phyloP scores from a whole-genome alignment of 768 basidiomycete species.

The Boletus rex-veris region DNA sequence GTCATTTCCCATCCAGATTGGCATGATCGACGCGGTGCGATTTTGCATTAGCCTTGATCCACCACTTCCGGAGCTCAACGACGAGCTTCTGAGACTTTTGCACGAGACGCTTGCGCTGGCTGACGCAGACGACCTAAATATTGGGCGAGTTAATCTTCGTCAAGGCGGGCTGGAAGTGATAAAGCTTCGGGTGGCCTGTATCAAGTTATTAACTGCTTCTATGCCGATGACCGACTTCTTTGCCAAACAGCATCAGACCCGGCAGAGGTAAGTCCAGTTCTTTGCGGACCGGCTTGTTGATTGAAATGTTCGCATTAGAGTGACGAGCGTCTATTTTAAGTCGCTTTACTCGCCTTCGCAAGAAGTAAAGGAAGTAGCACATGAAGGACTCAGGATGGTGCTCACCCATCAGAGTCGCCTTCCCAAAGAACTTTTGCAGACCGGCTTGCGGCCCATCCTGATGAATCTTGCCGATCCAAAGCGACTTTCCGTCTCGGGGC shows the following conservation, averaged over 20 bases:
- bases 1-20: conserved; percentile 93
- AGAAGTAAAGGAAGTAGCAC: conserved; percentile 93
- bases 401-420: conserved; percentile 85
- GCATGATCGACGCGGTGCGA: conserved; percentile 95
- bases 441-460: conserved; percentile 90
- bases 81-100: conserved; percentile 85
- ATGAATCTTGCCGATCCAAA: conserved; percentile 98
- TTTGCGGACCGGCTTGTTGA: neutral
- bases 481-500: conserved; percentile 83
- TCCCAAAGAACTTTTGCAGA: conserved; percentile 93
- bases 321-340: conserved; percentile 96
- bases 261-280: conserved; percentile 62
- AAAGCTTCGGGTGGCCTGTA: conserved; percentile 90
- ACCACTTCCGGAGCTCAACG: conserved; percentile 86
- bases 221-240: conserved; percentile 96
- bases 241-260: conserved; percentile 74
- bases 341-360: conserved; percentile 88
- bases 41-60: conserved; percentile 90
- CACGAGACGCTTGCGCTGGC: conserved; percentile 94
- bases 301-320: conserved; percentile 44
- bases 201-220: conserved; percentile 88
- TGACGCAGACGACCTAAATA: conserved; percentile 88
- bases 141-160: conserved; percentile 71
- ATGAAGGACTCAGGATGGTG: conserved; percentile 88
- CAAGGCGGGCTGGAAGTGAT: conserved; percentile 79